phyloP scores from a whole-genome alignment of 441 rosid species.

The Populus tomentosa region DNA sequence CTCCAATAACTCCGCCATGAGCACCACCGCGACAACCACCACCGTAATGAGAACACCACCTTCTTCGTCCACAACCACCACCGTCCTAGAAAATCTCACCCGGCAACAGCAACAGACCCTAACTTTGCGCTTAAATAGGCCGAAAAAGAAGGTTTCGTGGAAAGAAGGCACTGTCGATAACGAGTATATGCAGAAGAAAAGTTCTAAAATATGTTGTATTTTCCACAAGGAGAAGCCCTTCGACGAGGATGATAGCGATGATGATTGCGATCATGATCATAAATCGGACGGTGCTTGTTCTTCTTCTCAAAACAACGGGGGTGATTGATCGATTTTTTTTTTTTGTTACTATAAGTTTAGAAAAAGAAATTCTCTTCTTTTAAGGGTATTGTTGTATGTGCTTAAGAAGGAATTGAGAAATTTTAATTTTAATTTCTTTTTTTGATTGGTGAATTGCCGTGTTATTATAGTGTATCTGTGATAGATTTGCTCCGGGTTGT shows the following conservation, averaged over 20 bases:
- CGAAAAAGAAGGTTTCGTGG: constrained; percentile 90
- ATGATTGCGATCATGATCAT: constrained; percentile 30
- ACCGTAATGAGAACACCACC: constrained; percentile 15
- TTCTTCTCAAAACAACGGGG: constrained; percentile 12
- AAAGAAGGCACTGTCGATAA: constrained; percentile 90
- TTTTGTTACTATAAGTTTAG: not conserved
- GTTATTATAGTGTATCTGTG: not conserved
- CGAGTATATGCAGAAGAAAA: constrained; percentile 92
- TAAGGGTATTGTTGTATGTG: not conserved
- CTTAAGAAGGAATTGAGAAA: not conserved
- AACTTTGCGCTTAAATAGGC: constrained; percentile 60
- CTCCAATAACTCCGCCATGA: not conserved
- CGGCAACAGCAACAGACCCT: constrained; percentile 38
- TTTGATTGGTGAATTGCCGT: not conserved
- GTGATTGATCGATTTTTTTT: not conserved
- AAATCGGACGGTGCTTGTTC: constrained; percentile 31
- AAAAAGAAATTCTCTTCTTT: too few species aligned
- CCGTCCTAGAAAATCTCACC: constrained; percentile 35
- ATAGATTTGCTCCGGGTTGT: not conserved
- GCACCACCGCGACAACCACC: constrained; percentile 3
- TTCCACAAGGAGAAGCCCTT: constrained; percentile 89
- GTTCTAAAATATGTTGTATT: constrained; percentile 95
- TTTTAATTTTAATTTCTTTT: too few species aligned
- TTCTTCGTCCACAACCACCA: constrained; percentile 38
- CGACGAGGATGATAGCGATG: constrained; percentile 81